Base-by-base conservation (phyloP, 176 grass and related monocot genomes). In the Musa schizocarpa region DNA sequence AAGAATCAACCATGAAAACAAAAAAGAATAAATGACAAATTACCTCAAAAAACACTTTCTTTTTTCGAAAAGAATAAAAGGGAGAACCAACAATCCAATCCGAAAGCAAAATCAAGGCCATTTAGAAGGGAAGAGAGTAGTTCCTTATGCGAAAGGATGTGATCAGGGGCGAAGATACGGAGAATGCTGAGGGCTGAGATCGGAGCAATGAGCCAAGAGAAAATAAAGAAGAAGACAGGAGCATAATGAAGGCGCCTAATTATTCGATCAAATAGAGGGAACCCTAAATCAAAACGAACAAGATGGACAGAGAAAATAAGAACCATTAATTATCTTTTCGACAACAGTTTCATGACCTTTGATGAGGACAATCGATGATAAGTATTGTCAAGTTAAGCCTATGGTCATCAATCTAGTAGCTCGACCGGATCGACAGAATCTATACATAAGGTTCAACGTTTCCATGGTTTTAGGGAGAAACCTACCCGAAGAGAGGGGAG, bases 91-190 rank as follows among this genome's bases (percentile, higher is more conserved):
- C 34, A 43, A 43, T 43, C 34, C 34, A 43, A 43, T 43, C 34
- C 3, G 34, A 43, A 43, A 43, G 34, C 34, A 43, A 43, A 43
- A 43, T 6, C 4, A 43, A 43, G 34, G 34, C 34, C 34, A 43
- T 43, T 88, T 89, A 98, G 80, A 84, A 86, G 73, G 90, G 88
- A 54, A 73, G 73, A 3, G 74, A 73, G 84, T 91, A 93, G 86
- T 93, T 98, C 23, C 86, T 88, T 90, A 98, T 93, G 85, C 88
- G 83, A 63, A 76, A 73, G 68, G 90, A 90, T 11, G 90, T 83
- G 6, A 96, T 90, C 90, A 24, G 90, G 93, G 54, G 90, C 90
- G 80, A 97, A 85, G 52, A 73, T 88, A 54, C 90, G 90, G 56
- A 85, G 87, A 68, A 87, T 97, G 72, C 81, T 67, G 82, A 83